Evolutionary conservation across 2,329 filamentous ascomycete genomes (phyloP).

Genomic region (Calonectria pseudoreteaudii): DNA sequence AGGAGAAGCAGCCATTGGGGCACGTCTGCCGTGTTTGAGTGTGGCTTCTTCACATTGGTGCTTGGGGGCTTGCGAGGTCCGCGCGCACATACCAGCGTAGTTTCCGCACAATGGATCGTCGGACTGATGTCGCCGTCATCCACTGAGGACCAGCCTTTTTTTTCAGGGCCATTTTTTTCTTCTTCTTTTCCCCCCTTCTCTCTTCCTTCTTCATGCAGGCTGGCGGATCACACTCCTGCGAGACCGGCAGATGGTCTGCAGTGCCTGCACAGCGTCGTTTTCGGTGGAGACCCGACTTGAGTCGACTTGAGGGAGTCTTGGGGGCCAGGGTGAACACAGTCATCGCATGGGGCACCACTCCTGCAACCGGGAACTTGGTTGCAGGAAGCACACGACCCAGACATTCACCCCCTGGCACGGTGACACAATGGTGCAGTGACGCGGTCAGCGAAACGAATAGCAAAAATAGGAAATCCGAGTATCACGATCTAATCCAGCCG

Average conservation of each 20-base stretch:
- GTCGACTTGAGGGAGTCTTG: not conserved
- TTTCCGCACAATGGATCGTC: constrained; percentile 1
- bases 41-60: constrained; percentile 8
- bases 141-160: not conserved
- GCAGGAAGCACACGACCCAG: constrained; percentile 18
- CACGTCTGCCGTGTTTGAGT: not conserved
- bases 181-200: not conserved
- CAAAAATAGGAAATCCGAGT: not conserved
- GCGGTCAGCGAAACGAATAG: not conserved
- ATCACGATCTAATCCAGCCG: not conserved
- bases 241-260: constrained; percentile 35
- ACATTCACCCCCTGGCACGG: not conserved
- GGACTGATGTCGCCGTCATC: not conserved
- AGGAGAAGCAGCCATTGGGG: not conserved
- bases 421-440: constrained; percentile 4
- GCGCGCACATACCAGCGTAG: not conserved
- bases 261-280: constrained; percentile 12
- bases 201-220: constrained; percentile 17
- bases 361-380: constrained; percentile 7
- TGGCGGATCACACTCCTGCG: constrained; percentile 26
- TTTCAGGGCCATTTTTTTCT: not conserved
- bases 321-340: not conserved
- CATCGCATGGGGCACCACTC: not conserved
- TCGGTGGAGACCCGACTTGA: not conserved
- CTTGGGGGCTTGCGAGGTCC: not conserved